A percentile compares a stretch with the other conserved stretches of the same genome.
phyloP scores from a whole-genome alignment of 1,284 basidiomycete species.

The Vanrija pseudolonga region DNA sequence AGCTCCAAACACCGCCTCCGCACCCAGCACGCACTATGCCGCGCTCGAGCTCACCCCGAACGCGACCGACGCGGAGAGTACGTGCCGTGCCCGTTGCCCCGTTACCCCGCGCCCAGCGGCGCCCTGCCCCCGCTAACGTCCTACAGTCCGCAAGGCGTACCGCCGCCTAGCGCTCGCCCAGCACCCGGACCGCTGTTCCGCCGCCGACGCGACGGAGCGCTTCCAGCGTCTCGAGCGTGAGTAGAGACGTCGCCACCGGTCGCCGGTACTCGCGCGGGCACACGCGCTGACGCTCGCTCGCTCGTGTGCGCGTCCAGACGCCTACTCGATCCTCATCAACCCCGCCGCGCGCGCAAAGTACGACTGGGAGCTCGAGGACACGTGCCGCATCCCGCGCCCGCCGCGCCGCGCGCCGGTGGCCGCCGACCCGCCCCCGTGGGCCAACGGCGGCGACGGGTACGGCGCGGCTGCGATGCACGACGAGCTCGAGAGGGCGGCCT shows the following conservation, averaged over 20 bases:
- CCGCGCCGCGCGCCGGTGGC: not conserved
- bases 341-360: not conserved
- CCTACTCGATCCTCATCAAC: conserved; percentile 1
- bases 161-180: not conserved
- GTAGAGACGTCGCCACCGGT: not conserved
- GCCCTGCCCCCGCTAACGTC: too few species aligned
- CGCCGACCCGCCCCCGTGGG: not conserved
- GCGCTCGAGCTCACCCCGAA: too few species aligned
- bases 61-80: too few species aligned
- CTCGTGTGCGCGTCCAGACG: too few species aligned
- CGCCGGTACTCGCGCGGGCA: too few species aligned
- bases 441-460: not conserved
- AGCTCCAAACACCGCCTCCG: too few species aligned
- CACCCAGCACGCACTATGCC: too few species aligned
- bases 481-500: not conserved
- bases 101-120: too few species aligned
- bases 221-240: conserved; percentile 4
- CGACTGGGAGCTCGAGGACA: conserved; percentile 1
- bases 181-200: conserved; percentile 7
- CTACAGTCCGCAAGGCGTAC: conserved; percentile 13
- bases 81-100: too few species aligned
- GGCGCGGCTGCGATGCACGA: not conserved
- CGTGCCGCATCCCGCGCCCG: not conserved
- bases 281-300: not conserved
- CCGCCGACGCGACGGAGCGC: not conserved